These are phyloP conservation scores for Phytophthora pini DNA, from an alignment of 352 stramenopile genomes.

Conservation along the genomic window DNA sequence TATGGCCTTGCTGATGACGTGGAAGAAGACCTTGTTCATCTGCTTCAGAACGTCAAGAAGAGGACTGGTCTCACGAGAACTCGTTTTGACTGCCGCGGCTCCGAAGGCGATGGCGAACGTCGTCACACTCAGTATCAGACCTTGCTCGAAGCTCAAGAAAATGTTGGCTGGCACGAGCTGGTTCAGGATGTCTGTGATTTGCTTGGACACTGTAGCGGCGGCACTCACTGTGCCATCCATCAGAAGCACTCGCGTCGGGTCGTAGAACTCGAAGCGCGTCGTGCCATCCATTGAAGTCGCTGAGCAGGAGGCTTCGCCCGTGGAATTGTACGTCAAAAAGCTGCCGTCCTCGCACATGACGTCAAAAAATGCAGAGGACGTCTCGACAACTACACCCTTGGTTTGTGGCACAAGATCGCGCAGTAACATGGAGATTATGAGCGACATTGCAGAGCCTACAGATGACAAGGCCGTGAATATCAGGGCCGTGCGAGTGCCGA, in stretches of 20 bases:
- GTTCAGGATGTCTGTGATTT: constrained; percentile 65
- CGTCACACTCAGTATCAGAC: constrained; percentile 64
- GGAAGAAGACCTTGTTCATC: constrained; percentile 78
- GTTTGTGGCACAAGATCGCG: constrained; percentile 37
- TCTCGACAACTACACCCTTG: constrained; percentile 9
- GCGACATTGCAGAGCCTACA: constrained; percentile 41
- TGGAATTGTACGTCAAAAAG: constrained; percentile 43
- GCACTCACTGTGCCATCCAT: constrained; percentile 18
- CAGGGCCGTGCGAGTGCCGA: constrained; percentile 58
- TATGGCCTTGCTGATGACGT: constrained; percentile 68
- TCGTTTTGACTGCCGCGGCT: constrained; percentile 56
- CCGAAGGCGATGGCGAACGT: constrained; percentile 72
- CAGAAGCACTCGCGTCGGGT: constrained; percentile 47
- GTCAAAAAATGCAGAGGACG: constrained; percentile 38
- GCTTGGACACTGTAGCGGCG: constrained; percentile 48
- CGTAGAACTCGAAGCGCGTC: constrained; percentile 55
- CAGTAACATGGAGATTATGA: constrained; percentile 53
- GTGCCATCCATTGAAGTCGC: constrained; percentile 22
- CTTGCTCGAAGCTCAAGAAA: constrained; percentile 59
- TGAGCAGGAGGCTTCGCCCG: constrained; percentile 33
- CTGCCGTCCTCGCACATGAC: constrained; percentile 47
- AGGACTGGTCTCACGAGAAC: constrained; percentile 58
- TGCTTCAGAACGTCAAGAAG: constrained; percentile 67
- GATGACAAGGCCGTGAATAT: constrained; percentile 59
- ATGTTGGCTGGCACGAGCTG: constrained; percentile 66